Percentiles rank a stretch among this genome's conserved stretches.
These are phyloP conservation scores for Auriscalpium orientale DNA, from an alignment of 768 basidiomycete species.

Conservation along the genomic window DNA sequence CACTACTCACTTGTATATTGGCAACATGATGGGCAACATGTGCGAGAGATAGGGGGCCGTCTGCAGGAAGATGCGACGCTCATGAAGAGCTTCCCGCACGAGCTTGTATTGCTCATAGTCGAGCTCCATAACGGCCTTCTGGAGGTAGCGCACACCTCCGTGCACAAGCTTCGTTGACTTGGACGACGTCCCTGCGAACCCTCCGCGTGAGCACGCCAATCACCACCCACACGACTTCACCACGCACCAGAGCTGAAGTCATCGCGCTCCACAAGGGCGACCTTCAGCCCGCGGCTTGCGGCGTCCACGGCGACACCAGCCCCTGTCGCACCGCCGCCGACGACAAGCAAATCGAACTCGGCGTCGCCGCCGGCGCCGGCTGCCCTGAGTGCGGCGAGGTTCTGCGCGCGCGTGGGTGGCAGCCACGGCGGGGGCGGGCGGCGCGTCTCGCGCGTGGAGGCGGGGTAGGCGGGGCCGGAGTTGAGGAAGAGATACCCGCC, in stretches of 20 bases:
- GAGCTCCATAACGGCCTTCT: constrained; percentile 92
- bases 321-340: constrained; percentile 94
- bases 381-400: constrained; percentile 51
- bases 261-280: constrained; percentile 87
- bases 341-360: constrained; percentile 72
- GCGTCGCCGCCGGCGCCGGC: constrained; percentile 29
- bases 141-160: constrained; percentile 94
- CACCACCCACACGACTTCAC: neutral
- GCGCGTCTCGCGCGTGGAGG: constrained; percentile 56
- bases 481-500: constrained; percentile 67
- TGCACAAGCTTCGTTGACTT: constrained; percentile 98
- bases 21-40: constrained; percentile 96
- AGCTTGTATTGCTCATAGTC: constrained; percentile 97
- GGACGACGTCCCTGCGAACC: constrained; percentile 72
- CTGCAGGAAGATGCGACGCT: constrained; percentile 88
- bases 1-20: constrained; percentile 75
- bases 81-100: constrained; percentile 89
- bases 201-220: neutral
- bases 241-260: constrained; percentile 81
- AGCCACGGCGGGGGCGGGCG: constrained; percentile 75
- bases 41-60: constrained; percentile 89
- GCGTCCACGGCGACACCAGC: constrained; percentile 97
- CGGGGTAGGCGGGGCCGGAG: constrained; percentile 62
- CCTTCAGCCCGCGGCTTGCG: constrained; percentile 82
- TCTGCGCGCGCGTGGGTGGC: constrained; percentile 60